Conservation (phyloP, 2,329 filamentous ascomycete species). For the Diplodia mutila region DNA sequence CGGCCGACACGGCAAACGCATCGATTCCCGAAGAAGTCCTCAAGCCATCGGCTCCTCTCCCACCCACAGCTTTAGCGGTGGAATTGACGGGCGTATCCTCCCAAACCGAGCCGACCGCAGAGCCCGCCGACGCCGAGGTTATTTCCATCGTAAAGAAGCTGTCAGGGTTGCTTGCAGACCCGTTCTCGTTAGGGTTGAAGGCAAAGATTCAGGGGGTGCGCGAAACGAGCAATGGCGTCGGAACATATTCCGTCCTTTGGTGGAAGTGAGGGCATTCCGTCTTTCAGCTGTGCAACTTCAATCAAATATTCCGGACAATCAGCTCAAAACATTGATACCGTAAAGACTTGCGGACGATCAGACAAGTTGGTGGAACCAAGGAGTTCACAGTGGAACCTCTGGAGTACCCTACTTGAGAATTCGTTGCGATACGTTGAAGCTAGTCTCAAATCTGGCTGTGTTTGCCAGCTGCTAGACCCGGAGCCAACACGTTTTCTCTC, state of each 20-base stretch:
- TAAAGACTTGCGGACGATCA: background rate
- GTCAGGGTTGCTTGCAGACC: constrained; percentile 39
- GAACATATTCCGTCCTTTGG: constrained; percentile 23
- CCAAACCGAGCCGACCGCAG: background rate
- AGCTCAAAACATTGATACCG: background rate
- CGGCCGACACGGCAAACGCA: constrained; percentile 34
- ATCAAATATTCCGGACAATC: background rate
- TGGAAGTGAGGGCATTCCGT: constrained; percentile 7
- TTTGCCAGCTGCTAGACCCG: background rate
- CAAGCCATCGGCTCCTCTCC: background rate
- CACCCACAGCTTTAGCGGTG: background rate
- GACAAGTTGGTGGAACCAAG: background rate
- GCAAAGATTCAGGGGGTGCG: constrained; percentile 32
- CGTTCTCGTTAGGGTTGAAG: constrained; percentile 41
- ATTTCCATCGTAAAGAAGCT: constrained; percentile 42
- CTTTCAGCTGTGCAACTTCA: background rate
- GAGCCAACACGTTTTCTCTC: background rate
- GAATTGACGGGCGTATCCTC: background rate
- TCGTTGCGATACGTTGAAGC: background rate
- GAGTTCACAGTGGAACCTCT: background rate
- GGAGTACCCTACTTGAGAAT: background rate
- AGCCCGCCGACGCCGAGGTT: constrained; percentile 34
- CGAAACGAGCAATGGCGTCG: constrained; percentile 7
- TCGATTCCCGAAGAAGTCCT: background rate
- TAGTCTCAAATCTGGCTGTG: background rate